Percentiles rank a stretch among this genome's conserved stretches.
Conservation (phyloP, 148 eudicot genomes). For the Cornus suecica region DNA sequence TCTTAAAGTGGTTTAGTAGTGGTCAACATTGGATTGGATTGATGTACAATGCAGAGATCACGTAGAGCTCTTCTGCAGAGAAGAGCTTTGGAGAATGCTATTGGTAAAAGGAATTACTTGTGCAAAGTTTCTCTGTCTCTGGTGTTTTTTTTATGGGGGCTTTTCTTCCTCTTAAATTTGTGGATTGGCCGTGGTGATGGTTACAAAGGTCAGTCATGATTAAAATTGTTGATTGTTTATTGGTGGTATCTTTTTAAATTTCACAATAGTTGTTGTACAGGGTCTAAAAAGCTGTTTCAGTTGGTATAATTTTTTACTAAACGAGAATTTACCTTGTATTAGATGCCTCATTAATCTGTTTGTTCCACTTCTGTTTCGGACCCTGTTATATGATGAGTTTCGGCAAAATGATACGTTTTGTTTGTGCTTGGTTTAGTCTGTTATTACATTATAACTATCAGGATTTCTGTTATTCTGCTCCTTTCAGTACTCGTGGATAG, state of each 20-base stretch:
- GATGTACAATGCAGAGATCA: slow-evolving; percentile 94
- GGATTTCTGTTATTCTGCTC: not conserved
- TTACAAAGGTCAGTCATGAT: slow-evolving; percentile 43
- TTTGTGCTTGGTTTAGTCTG: not conserved
- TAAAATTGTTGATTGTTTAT: not conserved
- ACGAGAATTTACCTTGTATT: too few relatives aligned
- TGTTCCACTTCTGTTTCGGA: not conserved
- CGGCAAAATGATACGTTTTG: too few relatives aligned
- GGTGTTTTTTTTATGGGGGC: slow-evolving; percentile 65
- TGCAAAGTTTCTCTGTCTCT: slow-evolving; percentile 68
- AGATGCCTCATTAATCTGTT: not conserved
- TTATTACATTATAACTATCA: not conserved
- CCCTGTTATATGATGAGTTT: too few relatives aligned
- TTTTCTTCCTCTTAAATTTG: slow-evolving; percentile 60
- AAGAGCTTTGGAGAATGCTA: slow-evolving; percentile 58
- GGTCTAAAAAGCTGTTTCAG: not conserved
- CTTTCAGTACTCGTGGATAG: not conserved
- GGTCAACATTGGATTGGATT: slow-evolving; percentile 23
- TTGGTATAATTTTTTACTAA: not conserved
- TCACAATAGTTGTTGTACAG: not conserved
- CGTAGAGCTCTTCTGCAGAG: slow-evolving; percentile 90
- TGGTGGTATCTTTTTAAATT: not conserved
- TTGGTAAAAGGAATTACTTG: slow-evolving; percentile 42
- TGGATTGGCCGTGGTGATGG: slow-evolving; percentile 76
- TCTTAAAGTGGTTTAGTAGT: not conserved